Base-by-base conservation (phyloP, 192 early-diverging fungal genomes). In the Gorgonomyces haynaldii region DNA sequence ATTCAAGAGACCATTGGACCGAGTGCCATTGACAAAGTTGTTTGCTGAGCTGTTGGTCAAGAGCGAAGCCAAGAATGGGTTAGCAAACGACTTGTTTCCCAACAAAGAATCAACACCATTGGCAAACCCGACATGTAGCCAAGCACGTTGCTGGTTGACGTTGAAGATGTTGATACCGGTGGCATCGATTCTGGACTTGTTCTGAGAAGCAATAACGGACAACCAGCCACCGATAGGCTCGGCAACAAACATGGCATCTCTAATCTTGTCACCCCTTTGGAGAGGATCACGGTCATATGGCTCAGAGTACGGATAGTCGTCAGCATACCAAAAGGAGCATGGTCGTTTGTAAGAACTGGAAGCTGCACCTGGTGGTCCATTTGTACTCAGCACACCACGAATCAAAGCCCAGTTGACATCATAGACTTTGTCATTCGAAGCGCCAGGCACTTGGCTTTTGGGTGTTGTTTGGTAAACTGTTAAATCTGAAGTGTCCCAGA, bases 401-500 rank as follows among this genome's bases (percentile, higher is more conserved):
- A 52, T 30, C 4, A 20, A 30, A 23, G 50, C 50, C 23, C 27
- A 52, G 27, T 52, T 52, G 1, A 39, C 34, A 19, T 52, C 25
- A 8, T 13, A n/a, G 21, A 49, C 28, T 12, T 22, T 29, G 10
- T 49, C 46, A 21, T 24, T 13, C 7, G 46, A 26, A n/a, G 46
- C 28, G 5, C 31, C 46, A 28, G 23, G 19, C 17, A 28, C 25
- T 15, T 15, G 39, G 13, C 23, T 21, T 12, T 34, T 8, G 6
- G 46, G 34, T 9, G 19, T 58, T 50, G 53, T 61, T n/a, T n/a
- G n/a, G n/a, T n/a, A n/a, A n/a, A n/a, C n/a, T n/a, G n/a, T n/a
- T n/a, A n/a, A n/a, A 63, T 64, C 65, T 61, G 56, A 54, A 5
- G 22, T 10, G 46, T 60, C 54, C 38, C 20, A 56, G 34, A 59